phyloP scores from a whole-genome alignment of 768 basidiomycete species.

The Leccinum ochraceum region DNA sequence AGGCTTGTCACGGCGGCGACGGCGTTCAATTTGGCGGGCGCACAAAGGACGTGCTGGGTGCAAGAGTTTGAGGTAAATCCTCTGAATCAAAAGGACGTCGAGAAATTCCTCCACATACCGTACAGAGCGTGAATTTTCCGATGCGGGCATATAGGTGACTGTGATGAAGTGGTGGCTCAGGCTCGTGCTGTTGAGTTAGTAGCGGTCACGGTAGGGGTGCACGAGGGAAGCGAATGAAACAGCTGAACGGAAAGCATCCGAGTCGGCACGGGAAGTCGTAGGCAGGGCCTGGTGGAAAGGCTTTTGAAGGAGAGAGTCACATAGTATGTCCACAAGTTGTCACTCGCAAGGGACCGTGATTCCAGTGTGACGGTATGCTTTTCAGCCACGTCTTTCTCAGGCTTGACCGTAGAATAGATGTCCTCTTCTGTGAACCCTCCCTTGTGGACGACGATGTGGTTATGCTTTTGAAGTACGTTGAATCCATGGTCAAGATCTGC shows the following conservation, averaged over 20 bases:
- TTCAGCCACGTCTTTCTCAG: constrained; percentile 54
- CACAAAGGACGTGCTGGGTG: constrained; percentile 77
- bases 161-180: constrained; percentile 84
- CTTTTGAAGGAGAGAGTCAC: constrained; percentile 59
- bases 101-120: constrained; percentile 54
- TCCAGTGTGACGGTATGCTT: constrained; percentile 13
- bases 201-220: constrained; percentile 52
- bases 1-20: too few species aligned
- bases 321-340: too few species aligned
- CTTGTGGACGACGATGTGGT: constrained; percentile 53
- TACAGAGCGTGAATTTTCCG: constrained; percentile 66
- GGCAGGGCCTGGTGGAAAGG: constrained; percentile 82
- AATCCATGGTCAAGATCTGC: constrained; percentile 36
- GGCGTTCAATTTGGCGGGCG: too few species aligned
- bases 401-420: constrained; percentile 37
- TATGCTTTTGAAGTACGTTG: constrained; percentile 30
- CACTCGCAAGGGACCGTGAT: too few species aligned
- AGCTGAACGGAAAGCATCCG: constrained; percentile 34
- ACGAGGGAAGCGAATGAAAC: constrained; percentile 45
- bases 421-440: constrained; percentile 53
- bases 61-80: constrained; percentile 53
- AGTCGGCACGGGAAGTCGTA: constrained; percentile 32
- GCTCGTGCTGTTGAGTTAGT: constrained; percentile 31
- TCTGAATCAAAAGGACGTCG: constrained; percentile 75
- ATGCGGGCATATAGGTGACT: constrained; percentile 65